Evolutionary conservation across 2,329 filamentous ascomycete species (phyloP).

Genomic region (Trichothecium sympodiale): DNA sequence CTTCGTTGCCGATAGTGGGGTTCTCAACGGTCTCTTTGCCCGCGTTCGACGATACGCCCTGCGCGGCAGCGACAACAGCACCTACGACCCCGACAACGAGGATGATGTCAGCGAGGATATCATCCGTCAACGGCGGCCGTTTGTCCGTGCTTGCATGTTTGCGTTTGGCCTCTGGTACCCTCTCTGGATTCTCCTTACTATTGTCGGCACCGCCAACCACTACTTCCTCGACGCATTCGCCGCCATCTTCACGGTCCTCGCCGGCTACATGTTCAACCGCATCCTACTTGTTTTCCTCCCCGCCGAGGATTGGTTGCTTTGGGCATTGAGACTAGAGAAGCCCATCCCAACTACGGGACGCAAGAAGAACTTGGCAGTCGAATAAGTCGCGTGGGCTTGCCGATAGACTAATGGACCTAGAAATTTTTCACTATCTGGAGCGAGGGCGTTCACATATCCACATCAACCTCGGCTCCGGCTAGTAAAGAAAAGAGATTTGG

Average conservation of each 20-base stretch:
- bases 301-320: constrained; percentile 55
- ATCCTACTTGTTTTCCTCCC: constrained; percentile 47
- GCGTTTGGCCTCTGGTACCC: constrained; percentile 39
- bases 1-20: constrained; percentile 37
- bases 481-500: too few species aligned
- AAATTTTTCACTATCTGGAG: too few species aligned
- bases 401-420: background rate
- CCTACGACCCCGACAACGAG: constrained; percentile 7
- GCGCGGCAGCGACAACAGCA: constrained; percentile 14
- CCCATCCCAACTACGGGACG: constrained; percentile 36
- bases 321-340: constrained; percentile 50
- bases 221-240: constrained; percentile 56
- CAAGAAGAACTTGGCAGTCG: constrained; percentile 10
- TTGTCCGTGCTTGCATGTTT: constrained; percentile 10
- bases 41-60: constrained; percentile 36
- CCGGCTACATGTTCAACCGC: constrained; percentile 42
- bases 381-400: background rate
- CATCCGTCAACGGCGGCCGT: constrained; percentile 10
- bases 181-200: constrained; percentile 39
- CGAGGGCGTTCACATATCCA: too few species aligned
- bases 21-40: constrained; percentile 25
- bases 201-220: constrained; percentile 51
- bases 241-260: constrained; percentile 46
- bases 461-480: too few species aligned
- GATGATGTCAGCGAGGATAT: constrained; percentile 8